Conservation (phyloP, 129 eudicot species). For the Ambrosia trifida region DNA sequence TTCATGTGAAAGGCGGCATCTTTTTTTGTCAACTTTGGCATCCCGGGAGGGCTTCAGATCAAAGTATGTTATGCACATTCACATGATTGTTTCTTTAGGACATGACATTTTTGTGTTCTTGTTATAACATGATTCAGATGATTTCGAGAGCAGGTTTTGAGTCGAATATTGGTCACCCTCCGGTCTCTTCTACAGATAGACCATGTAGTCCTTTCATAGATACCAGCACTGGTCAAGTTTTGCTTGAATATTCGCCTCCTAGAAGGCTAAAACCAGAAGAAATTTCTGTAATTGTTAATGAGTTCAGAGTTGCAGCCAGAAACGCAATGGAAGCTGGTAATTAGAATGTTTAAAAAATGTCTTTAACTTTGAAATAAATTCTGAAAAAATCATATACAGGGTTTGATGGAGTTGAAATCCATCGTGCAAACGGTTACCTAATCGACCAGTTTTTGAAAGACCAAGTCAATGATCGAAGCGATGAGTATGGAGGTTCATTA, state of each 20-base stretch:
- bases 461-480: conserved; percentile 40
- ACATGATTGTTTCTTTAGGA: background rate
- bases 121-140: background rate
- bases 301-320: conserved; percentile 41
- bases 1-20: conserved; percentile 58
- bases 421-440: conserved; percentile 44
- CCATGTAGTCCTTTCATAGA: conserved; percentile 25
- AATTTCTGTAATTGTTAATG: conserved; percentile 24
- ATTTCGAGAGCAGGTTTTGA: conserved; percentile 28
- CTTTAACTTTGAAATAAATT: background rate
- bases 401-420: conserved; percentile 50
- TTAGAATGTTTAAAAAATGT: background rate
- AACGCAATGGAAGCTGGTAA: conserved; percentile 47
- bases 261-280: conserved; percentile 35
- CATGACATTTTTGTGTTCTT: background rate
- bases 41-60: conserved; percentile 46
- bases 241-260: conserved; percentile 32
- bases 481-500: conserved; percentile 41
- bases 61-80: conserved; percentile 9
- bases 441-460: conserved; percentile 45
- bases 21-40: conserved; percentile 64
- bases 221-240: background rate
- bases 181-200: conserved; percentile 46
- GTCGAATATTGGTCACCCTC: conserved; percentile 29
- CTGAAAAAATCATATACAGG: conserved; percentile 22